phyloP scores from a whole-genome alignment of 2,329 filamentous ascomycete genomes.

The Diplodia intermedia region DNA sequence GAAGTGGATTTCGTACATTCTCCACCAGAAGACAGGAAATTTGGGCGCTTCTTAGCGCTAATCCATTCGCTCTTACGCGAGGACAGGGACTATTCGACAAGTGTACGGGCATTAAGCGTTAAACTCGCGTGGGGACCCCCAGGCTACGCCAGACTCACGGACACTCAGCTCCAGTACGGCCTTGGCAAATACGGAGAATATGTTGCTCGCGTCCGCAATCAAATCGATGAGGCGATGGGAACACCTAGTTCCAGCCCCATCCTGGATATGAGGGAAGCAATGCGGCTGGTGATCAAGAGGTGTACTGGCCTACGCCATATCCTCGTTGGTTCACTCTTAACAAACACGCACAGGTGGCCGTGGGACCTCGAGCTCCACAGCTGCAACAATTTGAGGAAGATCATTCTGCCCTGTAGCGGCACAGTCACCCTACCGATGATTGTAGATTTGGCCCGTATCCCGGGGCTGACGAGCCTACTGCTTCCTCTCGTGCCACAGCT shows the following conservation, averaged over 20 bases:
- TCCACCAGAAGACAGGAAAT: background rate
- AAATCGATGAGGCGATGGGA: too few species aligned
- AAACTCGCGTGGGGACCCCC: too few species aligned
- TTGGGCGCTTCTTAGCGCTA: background rate
- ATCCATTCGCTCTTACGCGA: background rate
- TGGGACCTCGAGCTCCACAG: background rate
- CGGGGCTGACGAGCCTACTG: background rate
- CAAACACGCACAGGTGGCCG: background rate
- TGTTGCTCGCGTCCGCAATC: too few species aligned
- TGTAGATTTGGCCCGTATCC: background rate
- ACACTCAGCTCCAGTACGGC: too few species aligned
- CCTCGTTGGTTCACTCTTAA: background rate
- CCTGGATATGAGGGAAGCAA: background rate
- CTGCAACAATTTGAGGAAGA: background rate
- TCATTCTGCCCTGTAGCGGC: background rate
- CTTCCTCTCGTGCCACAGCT: background rate
- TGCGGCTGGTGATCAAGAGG: background rate
- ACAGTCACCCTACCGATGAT: background rate
- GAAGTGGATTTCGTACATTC: background rate
- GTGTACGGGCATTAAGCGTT: too few species aligned
- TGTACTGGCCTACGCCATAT: background rate
- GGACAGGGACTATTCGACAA: background rate
- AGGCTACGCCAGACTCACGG: too few species aligned
- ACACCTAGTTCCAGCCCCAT: too few species aligned
- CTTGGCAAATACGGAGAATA: too few species aligned